Percentiles rank a stretch among this genome's conserved stretches.
phyloP scores from a whole-genome alignment of 2,329 filamentous ascomycete genomes.

The Trichoderma polysporum region DNA sequence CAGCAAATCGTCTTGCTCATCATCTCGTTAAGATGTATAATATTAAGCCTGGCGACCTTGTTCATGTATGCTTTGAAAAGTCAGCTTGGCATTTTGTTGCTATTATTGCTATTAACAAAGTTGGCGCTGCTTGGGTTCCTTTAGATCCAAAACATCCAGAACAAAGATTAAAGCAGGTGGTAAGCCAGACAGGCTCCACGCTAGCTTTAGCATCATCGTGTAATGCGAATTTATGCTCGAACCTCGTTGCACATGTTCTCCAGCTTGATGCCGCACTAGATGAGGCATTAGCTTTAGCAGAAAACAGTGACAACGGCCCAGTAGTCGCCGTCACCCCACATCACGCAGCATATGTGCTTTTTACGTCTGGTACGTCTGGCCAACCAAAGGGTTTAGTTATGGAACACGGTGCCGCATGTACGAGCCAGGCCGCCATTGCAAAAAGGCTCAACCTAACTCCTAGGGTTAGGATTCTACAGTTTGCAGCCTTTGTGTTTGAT shows the following conservation, averaged over 20 bases:
- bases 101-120: constrained; percentile 19
- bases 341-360: neutral
- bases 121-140: constrained; percentile 26
- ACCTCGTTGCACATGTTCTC: constrained; percentile 16
- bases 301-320: neutral
- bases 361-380: constrained; percentile 1
- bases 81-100: constrained; percentile 7
- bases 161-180: constrained; percentile 15
- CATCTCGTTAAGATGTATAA: neutral
- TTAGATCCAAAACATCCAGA: constrained; percentile 22
- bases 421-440: neutral
- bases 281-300: neutral
- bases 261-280: constrained; percentile 5
- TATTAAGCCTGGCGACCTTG: neutral
- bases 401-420: constrained; percentile 13
- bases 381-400: constrained; percentile 2
- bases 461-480: constrained; percentile 3
- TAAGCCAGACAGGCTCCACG: constrained; percentile 6
- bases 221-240: constrained; percentile 24
- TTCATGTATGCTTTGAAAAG: constrained; percentile 17
- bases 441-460: neutral
- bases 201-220: neutral
- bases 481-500: constrained; percentile 24
- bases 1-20: constrained; percentile 5
- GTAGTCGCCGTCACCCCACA: neutral